Base-by-base conservation (phyloP, 257 asterid species). In the Ilex aquifolium region DNA sequence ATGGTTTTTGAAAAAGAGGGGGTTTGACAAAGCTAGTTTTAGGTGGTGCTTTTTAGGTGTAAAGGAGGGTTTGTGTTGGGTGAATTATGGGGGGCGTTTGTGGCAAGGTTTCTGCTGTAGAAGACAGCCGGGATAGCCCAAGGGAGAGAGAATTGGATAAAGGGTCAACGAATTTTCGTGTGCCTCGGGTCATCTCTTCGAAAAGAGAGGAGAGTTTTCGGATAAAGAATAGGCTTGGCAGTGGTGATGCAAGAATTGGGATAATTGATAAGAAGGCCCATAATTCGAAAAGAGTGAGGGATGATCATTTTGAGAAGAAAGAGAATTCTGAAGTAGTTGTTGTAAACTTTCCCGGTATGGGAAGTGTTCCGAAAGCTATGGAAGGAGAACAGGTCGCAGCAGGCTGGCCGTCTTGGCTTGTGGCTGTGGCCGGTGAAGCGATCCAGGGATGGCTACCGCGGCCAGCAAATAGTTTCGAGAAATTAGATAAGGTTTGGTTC, bases 361-460 rank as follows among this genome's bases (percentile, higher is more conserved):
- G 85, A 58, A 77, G 64, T 42, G 71, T 93, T 67, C 94, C 95
- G 3, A 82, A 76, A 67, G 94, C 88, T 15, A 44, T 73, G 16
- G 95, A 87, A 76, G 99, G 87, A n/a, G 97, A 93, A 64, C 90
- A 80, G 59, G 72, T 90, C 65, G 91, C 95, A 15, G 99, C 96
- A 0, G 99, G 97, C 44, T 93, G 99, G 99, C 99, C 99, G 39
- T 70, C 91, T 73, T 93, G 99, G 99, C 86, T 93, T 8, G 95
- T 80, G 61, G 76, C 83, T 0, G 96, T 84, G 44, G 96, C 99
- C 0, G 95, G 95, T 6, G 99, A 90, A 73, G 96, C 97, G 59
- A 81, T 93, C 59, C 72, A 59, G 59, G 99, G 99, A 62, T 93
- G 99, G 99, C 57, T 84, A 55, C 99, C 99, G 1, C 74, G 97